Evolutionary conservation across 176 grass and related monocot species (phyloP), one percentile per base, ranked within the genome.

Genomic region (Oryza brachyantha): DNA sequence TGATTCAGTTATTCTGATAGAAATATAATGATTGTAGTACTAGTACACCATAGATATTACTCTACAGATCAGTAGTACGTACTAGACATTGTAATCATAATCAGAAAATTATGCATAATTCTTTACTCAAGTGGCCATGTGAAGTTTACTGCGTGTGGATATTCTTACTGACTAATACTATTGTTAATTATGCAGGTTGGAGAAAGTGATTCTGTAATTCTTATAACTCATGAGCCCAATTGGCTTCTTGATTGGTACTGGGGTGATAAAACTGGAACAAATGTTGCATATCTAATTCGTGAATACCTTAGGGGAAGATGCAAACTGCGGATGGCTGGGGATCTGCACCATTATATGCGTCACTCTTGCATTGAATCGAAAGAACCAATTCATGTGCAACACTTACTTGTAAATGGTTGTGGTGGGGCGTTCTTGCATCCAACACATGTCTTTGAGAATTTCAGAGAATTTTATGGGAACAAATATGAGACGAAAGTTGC

Each of bases 171-270:
- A 78, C 29, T 58, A 66, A 24, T 75, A 63, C 46, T 19, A 35
- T 52, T 27, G n/a, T 22, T 88, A 59, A 14, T 75, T 76, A 66
- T 84, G 77, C 81, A 98, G 92, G 83, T 98, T 28, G 87, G 90
- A 80, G 81, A 92, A 83, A 88, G 64, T 77, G 96, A 98, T 80
- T 91, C 85, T 5, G 92, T 98, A 36, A 87, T 98, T 87, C 66
- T 98, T 74, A 87, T 98, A 81, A 98, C 96, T 8, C 92, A 98
- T 87, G 96, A 98, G 77, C 96, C 96, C 71, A 98, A 63, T 76
- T 98, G 96, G 96, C 90, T 98, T 85, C 96, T 98, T 37, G 92
- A 98, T 86, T 95, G 96, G 96, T 98, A 98, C 74, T 98, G 96
- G 96, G 74, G 72, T 78, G 90, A 98, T 73, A 74, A 35, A 21